phyloP scores from a whole-genome alignment of 2,329 filamentous ascomycete genomes.

The Aaosphaeria pasadenensis region DNA sequence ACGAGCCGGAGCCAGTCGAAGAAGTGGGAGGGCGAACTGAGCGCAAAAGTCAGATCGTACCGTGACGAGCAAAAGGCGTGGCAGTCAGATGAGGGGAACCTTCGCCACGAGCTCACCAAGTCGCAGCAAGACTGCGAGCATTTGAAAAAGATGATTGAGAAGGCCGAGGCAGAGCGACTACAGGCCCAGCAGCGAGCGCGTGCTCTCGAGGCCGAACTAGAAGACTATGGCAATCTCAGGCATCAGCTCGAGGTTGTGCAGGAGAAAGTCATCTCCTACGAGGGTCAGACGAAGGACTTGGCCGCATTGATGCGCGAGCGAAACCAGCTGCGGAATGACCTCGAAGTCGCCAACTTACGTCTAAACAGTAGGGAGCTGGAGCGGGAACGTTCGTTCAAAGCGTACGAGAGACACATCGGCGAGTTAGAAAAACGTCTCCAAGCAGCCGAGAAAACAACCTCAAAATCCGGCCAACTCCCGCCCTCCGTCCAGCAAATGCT shows the following conservation, averaged over 20 bases:
- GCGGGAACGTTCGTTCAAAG: slow-evolving; percentile 44
- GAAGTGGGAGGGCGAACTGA: slow-evolving; percentile 73
- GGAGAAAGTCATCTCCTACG: slow-evolving; percentile 28
- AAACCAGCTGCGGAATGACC: slow-evolving; percentile 56
- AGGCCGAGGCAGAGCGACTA: slow-evolving; percentile 64
- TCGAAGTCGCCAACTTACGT: slow-evolving; percentile 58
- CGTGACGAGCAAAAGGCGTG: slow-evolving; percentile 69
- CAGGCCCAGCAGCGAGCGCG: slow-evolving; percentile 55
- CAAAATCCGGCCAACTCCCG: slow-evolving; percentile 32
- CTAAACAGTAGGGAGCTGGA: slow-evolving; percentile 53
- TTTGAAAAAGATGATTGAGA: slow-evolving; percentile 63
- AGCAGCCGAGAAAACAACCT: slow-evolving; percentile 17
- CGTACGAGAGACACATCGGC: slow-evolving; percentile 48
- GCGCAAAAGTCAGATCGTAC: slow-evolving; percentile 62
- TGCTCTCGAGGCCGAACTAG: slow-evolving; percentile 57
- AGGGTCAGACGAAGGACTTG: slow-evolving; percentile 39
- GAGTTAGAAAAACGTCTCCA: slow-evolving; percentile 42
- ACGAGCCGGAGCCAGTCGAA: slow-evolving; percentile 70
- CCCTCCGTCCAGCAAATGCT: slow-evolving; percentile 46
- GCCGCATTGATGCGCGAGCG: slow-evolving; percentile 57
- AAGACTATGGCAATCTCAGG: slow-evolving; percentile 51
- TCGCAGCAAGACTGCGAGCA: slow-evolving; percentile 61
- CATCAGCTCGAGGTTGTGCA: slow-evolving; percentile 31
- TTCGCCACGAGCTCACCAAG: slow-evolving; percentile 58
- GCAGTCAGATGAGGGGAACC: slow-evolving; percentile 54